Percentiles rank a stretch among this genome's conserved stretches.
Evolutionary conservation across 2,329 filamentous ascomycete genomes (phyloP).

Genomic region (Hypoxylon sp.): DNA sequence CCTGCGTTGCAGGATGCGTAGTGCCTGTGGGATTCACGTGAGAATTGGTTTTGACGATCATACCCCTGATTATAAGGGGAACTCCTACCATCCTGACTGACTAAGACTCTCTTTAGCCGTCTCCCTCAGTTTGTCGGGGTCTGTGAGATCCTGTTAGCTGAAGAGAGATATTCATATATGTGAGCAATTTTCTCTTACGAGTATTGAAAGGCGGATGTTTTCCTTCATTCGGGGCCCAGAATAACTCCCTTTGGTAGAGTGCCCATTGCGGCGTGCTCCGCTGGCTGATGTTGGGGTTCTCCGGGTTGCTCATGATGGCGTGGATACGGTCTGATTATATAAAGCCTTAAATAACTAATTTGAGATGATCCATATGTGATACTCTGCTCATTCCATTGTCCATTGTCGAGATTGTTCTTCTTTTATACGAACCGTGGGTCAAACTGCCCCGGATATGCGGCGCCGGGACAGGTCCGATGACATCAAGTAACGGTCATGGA

Average conservation of each 20-base stretch:
- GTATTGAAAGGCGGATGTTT: constrained; percentile 50
- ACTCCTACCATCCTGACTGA: constrained; percentile 66
- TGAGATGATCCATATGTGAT: not conserved
- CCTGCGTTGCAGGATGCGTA: constrained; percentile 72
- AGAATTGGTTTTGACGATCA: not conserved
- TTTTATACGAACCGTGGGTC: not conserved
- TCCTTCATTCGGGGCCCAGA: constrained; percentile 52
- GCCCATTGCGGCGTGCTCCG: constrained; percentile 52
- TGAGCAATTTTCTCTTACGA: constrained; percentile 29
- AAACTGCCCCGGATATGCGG: constrained; percentile 19
- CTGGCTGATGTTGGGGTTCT: constrained; percentile 49
- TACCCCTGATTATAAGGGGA: not conserved
- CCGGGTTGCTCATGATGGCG: constrained; percentile 49
- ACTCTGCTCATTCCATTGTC: constrained; percentile 11
- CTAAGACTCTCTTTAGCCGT: constrained; percentile 70
- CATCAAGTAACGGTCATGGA: constrained; percentile 36
- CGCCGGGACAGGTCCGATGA: constrained; percentile 32
- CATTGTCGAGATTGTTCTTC: not conserved
- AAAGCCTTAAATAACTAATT: not conserved
- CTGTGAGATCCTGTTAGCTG: constrained; percentile 50
- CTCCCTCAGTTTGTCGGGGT: constrained; percentile 72
- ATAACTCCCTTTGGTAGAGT: constrained; percentile 49
- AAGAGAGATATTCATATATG: not conserved
- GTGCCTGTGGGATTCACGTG: constrained; percentile 53
- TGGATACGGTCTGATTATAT: not conserved